Evolutionary conservation across 2,329 filamentous ascomycete species (phyloP).

Genomic region (Phyllosticta capitalensis): DNA sequence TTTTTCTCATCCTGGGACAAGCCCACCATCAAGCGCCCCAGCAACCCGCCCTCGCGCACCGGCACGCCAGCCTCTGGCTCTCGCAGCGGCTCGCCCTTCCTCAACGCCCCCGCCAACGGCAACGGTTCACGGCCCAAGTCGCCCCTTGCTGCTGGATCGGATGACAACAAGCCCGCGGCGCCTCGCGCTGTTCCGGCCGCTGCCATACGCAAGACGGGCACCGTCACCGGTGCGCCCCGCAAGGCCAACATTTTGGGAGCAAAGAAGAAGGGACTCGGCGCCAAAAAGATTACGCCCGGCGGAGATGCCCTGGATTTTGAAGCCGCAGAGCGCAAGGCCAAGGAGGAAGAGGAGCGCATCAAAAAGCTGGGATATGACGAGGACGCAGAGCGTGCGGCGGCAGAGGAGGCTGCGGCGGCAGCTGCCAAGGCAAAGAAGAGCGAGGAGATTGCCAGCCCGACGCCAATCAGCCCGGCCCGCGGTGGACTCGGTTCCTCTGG

Average conservation of each 20-base stretch:
- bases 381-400: constrained; percentile 61
- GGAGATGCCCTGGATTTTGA: constrained; percentile 71
- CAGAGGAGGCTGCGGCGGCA: constrained; percentile 23
- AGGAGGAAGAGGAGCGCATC: constrained; percentile 93
- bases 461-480: constrained; percentile 58
- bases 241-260: constrained; percentile 81
- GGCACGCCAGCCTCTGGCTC: constrained; percentile 73
- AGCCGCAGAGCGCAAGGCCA: constrained; percentile 91
- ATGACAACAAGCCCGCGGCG: constrained; percentile 45
- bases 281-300: constrained; percentile 63
- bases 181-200: constrained; percentile 68
- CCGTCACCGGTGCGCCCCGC: constrained; percentile 54
- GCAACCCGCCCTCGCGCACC: constrained; percentile 83
- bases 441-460: constrained; percentile 58
- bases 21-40: constrained; percentile 90
- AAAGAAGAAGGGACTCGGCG: constrained; percentile 48
- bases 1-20: constrained; percentile 99
- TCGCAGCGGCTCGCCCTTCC: constrained; percentile 81
- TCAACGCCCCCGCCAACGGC: constrained; percentile 58
- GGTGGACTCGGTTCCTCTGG: constrained; percentile 54
- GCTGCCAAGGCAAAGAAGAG: constrained; percentile 31
- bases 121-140: constrained; percentile 70
- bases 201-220: constrained; percentile 64
- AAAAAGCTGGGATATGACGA: constrained; percentile 93
- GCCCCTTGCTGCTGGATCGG: constrained; percentile 51